phyloP scores from a whole-genome alignment of 345 rosid species.

The Triadica sebifera region DNA sequence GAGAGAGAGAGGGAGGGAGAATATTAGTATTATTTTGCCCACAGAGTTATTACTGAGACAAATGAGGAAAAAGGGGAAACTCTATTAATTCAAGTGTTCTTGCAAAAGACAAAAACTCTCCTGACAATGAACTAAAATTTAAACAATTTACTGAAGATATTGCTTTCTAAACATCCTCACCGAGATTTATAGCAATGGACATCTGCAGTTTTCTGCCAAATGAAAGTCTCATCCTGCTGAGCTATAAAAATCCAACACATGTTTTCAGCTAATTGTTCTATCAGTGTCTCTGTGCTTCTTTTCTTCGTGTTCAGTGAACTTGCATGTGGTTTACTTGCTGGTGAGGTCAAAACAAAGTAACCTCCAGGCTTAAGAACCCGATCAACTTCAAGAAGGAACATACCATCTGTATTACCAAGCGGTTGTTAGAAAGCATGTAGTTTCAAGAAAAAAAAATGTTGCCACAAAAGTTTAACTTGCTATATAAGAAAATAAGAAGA shows the following conservation, averaged over 20 bases:
- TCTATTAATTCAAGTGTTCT: background rate
- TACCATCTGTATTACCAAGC: constrained; percentile 59
- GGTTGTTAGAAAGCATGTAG: constrained; percentile 22
- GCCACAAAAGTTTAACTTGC: background rate
- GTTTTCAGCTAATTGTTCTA: constrained; percentile 62
- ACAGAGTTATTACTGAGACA: background rate
- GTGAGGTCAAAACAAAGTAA: constrained; percentile 85
- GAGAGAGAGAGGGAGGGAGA: constrained; percentile 12
- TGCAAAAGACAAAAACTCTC: constrained; percentile 1
- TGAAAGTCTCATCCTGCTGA: constrained; percentile 93
- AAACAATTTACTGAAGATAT: background rate
- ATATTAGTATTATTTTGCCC: background rate
- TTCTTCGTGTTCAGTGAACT: constrained; percentile 46
- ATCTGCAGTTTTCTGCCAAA: constrained; percentile 92
- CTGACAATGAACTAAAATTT: constrained; percentile 1
- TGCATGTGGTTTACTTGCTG: constrained; percentile 58
- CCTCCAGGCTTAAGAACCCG: constrained; percentile 96
- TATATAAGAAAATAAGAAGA: background rate
- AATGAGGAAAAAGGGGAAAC: background rate
- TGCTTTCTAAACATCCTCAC: constrained; percentile 43
- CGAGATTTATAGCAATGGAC: constrained; percentile 57
- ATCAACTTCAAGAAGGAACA: constrained; percentile 86
- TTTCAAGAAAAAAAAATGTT: constrained; percentile 10
- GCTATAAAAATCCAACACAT: constrained; percentile 88
- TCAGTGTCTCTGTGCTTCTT: constrained; percentile 48